phyloP scores from a whole-genome alignment of 1,284 basidiomycete species.

The Cutaneotrichosporon mucoides region DNA sequence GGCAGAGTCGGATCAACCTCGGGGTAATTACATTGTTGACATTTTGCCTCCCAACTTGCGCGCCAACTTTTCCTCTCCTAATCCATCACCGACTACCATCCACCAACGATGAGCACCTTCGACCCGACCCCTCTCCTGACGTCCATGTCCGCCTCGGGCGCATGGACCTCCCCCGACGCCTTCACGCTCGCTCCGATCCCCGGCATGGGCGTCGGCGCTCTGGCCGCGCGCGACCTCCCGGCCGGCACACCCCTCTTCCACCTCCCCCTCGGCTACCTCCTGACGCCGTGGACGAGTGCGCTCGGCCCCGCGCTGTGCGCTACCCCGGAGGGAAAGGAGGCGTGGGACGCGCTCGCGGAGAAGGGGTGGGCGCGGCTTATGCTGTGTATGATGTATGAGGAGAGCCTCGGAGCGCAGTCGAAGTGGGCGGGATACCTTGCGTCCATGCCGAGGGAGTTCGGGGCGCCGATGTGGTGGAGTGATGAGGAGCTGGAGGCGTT shows the following conservation, averaged over 20 bases:
- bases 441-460: constrained; percentile 66
- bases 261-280: constrained; percentile 70
- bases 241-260: constrained; percentile 62
- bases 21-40: too few species aligned
- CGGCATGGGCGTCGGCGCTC: constrained; percentile 47
- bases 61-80: too few species aligned
- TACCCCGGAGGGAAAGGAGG: neutral
- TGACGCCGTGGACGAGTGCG: constrained; percentile 72
- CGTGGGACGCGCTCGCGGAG: constrained; percentile 61
- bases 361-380: constrained; percentile 84
- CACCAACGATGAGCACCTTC: too few species aligned
- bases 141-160: constrained; percentile 34
- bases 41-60: too few species aligned
- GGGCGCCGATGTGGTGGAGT: constrained; percentile 94
- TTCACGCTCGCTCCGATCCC: constrained; percentile 30
- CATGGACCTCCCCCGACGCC: constrained; percentile 28
- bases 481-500: constrained; percentile 65
- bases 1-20: too few species aligned
- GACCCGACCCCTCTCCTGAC: constrained; percentile 15
- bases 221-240: constrained; percentile 49
- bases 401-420: constrained; percentile 57
- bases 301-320: constrained; percentile 45
- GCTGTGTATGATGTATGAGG: constrained; percentile 93
- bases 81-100: too few species aligned
- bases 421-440: constrained; percentile 59